Percentiles rank a stretch among this genome's conserved stretches.
Evolutionary conservation across 2,329 filamentous ascomycete genomes (phyloP).

Genomic region (Talaromyces verruculosus): DNA sequence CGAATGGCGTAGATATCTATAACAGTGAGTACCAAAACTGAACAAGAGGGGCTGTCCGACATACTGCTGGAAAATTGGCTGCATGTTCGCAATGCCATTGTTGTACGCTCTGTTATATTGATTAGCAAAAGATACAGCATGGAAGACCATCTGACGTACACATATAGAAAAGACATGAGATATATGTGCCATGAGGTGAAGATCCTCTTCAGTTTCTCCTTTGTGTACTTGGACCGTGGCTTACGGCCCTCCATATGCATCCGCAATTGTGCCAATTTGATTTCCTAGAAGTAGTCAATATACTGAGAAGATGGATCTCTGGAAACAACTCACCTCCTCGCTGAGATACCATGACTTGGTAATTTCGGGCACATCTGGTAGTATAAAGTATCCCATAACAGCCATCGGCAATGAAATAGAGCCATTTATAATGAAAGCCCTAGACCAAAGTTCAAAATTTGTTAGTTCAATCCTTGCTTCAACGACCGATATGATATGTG

Average conservation of each 20-base stretch:
- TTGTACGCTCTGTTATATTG: constrained; percentile 54
- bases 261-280: constrained; percentile 48
- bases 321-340: constrained; percentile 33
- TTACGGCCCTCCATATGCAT: constrained; percentile 54
- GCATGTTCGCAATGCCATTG: constrained; percentile 54
- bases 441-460: background rate
- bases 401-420: constrained; percentile 56
- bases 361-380: constrained; percentile 55
- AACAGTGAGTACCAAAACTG: background rate
- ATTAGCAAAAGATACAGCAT: background rate
- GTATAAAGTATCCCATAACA: constrained; percentile 49
- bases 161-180: constrained; percentile 57
- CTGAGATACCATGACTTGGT: constrained; percentile 52
- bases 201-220: constrained; percentile 58
- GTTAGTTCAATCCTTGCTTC: background rate
- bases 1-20: constrained; percentile 30
- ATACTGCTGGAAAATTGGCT: constrained; percentile 58
- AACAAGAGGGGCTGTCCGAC: background rate
- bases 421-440: constrained; percentile 40
- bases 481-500: too few relatives aligned
- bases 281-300: constrained; percentile 35
- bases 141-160: constrained; percentile 36
- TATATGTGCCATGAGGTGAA: constrained; percentile 67
- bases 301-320: background rate
- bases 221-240: constrained; percentile 48